phyloP scores from a whole-genome alignment of 768 basidiomycete genomes.

The Cystobasidium tubakii region DNA sequence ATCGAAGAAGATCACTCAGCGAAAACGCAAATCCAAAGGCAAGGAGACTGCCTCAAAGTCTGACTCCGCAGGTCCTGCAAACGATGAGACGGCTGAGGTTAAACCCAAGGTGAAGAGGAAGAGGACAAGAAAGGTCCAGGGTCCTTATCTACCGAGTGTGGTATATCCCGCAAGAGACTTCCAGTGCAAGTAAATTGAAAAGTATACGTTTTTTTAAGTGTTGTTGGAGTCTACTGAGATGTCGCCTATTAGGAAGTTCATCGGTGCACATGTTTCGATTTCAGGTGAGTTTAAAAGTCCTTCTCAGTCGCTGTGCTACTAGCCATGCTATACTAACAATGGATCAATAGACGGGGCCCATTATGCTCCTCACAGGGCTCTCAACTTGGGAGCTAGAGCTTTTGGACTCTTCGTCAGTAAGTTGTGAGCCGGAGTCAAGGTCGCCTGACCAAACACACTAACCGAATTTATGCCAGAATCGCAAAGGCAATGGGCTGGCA shows the following conservation, averaged over 20 bases:
- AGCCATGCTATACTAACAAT: neutral
- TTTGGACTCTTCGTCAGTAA: conserved; percentile 69
- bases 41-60: neutral
- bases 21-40: neutral
- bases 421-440: neutral
- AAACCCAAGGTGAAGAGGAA: conserved; percentile 15
- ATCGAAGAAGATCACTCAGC: neutral
- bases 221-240: neutral
- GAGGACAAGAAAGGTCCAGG: conserved; percentile 12
- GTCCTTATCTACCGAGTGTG: neutral
- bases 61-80: neutral
- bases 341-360: conserved; percentile 62
- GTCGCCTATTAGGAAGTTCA: neutral
- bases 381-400: conserved; percentile 61
- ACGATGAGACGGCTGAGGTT: neutral
- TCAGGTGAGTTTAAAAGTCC: conserved; percentile 41
- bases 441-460: neutral
- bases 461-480: conserved; percentile 52
- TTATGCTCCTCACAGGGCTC: conserved; percentile 64
- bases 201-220: neutral
- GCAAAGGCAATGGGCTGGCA: conserved; percentile 71
- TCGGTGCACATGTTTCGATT: conserved; percentile 78
- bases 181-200: neutral
- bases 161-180: neutral
- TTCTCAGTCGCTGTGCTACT: neutral